Conservation (phyloP, 805 yeast species). For the Ogataea philodendri region DNA sequence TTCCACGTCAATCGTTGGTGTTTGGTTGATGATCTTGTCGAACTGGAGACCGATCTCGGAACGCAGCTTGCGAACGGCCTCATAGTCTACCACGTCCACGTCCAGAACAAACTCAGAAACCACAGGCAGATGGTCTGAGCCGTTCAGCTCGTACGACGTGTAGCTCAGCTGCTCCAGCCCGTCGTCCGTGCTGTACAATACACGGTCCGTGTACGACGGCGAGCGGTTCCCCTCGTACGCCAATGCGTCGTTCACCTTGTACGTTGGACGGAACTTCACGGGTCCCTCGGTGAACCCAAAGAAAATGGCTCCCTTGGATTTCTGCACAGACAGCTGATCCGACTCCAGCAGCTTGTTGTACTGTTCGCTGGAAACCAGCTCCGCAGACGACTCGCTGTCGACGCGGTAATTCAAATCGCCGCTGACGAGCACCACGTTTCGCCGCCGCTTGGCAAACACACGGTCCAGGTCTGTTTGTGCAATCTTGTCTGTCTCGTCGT, state of each 20-base stretch:
- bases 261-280: constrained; percentile 54
- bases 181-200: constrained; percentile 38
- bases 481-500: constrained; percentile 18
- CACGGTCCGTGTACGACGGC: constrained; percentile 63
- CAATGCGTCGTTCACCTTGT: constrained; percentile 37
- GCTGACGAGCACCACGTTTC: constrained; percentile 37
- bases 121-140: constrained; percentile 61
- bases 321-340: constrained; percentile 36
- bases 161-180: constrained; percentile 19
- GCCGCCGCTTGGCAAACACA: constrained; percentile 12
- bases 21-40: constrained; percentile 22
- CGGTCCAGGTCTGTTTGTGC: constrained; percentile 13
- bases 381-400: constrained; percentile 12
- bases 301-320: constrained; percentile 36
- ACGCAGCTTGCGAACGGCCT: constrained; percentile 35
- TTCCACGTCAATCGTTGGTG: constrained; percentile 42
- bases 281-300: constrained; percentile 46
- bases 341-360: constrained; percentile 20
- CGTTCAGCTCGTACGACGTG: constrained; percentile 23
- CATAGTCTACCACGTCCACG: constrained; percentile 38
- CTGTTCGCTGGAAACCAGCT: constrained; percentile 22
- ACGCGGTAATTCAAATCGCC: constrained; percentile 60
- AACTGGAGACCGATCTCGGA: constrained; percentile 36
- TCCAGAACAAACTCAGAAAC: constrained; percentile 35
- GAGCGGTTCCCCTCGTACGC: constrained; percentile 37